These are phyloP conservation scores for Harringtonia lauricola DNA, from an alignment of 2,329 filamentous ascomycete species.

Conservation along the genomic window DNA sequence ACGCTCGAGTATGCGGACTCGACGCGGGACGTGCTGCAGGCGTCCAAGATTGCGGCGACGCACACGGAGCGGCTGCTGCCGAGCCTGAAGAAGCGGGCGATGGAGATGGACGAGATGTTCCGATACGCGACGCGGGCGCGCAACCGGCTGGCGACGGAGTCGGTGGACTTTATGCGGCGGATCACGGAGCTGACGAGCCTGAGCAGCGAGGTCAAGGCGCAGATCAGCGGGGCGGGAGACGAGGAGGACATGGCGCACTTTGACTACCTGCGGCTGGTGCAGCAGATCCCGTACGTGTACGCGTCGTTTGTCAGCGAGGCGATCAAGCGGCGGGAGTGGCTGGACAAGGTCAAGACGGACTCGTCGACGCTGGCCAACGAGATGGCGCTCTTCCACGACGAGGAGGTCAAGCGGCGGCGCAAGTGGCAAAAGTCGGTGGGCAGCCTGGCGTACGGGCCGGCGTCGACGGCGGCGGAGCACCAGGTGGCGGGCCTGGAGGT, in stretches of 20 bases:
- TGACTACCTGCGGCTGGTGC: conserved; percentile 67
- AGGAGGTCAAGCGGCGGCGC: conserved; percentile 77
- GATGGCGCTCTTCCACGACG: conserved; percentile 83
- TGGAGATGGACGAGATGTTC: conserved; percentile 52
- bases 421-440: conserved; percentile 86
- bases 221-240: conserved; percentile 60
- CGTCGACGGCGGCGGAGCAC: conserved; percentile 42
- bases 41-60: conserved; percentile 51
- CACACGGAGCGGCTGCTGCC: conserved; percentile 54
- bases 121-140: conserved; percentile 52
- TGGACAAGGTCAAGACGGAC: conserved; percentile 78
- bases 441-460: conserved; percentile 49
- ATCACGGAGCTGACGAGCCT: conserved; percentile 72
- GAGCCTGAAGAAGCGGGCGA: conserved; percentile 40
- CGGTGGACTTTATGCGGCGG: conserved; percentile 65
- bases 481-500: conserved; percentile 72
- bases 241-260: conserved; percentile 72
- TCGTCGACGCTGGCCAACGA: conserved; percentile 84
- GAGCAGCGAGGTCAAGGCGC: conserved; percentile 60
- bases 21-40: conserved; percentile 46
- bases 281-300: conserved; percentile 79
- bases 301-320: conserved; percentile 81
- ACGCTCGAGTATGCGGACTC: conserved; percentile 58
- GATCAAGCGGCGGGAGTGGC: conserved; percentile 79
- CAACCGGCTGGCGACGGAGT: conserved; percentile 54